Evolutionary conservation across 2,329 filamentous ascomycete species (phyloP), one percentile per base, ranked within the genome.

Genomic region (Thielaviopsis populi): DNA sequence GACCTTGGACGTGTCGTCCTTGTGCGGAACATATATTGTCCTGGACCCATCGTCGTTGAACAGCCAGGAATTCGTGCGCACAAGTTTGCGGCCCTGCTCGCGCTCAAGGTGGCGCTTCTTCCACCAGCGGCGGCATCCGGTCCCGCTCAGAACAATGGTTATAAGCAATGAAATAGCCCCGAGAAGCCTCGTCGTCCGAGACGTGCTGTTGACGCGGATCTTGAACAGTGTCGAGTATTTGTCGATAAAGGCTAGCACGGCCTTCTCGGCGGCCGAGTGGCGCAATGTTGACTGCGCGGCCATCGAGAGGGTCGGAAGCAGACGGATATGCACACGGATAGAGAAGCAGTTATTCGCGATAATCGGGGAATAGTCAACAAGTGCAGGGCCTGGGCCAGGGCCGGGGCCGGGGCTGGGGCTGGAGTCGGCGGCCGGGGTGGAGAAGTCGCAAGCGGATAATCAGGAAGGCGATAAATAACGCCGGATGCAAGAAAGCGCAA

Each of bases 1-100:
- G 59, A 99, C 92, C 74, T 95, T 95, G 68, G 91, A 88, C 1
- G 91, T 96, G 63, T 85, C 80, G 69, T 91, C 83, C 73, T 89
- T 90, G 74, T 96, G 94, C 1, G 92, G 91, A 33, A 99, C 94
- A 71, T 94, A 97, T 65, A 99, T 94, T 15, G 91, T 95, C 63
- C 94, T 82, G 59, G 90, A 92, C 60, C 94, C 94, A 78, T 97
- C 94, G 76, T 96, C 96, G 70, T 92, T 90, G 74, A 88, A 84
- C 67, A 97, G 79, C 70, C 91, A 95, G 40, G 92, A 97, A 75
- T 99, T 99, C 66, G 89, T 87, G 65, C 94, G 84, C 67, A 97
- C 78, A 62, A 99, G 80, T 68, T 88, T 87, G 67, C 83, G 80
- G 4, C 91, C 91, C 69, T 91, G 87, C 69, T 94, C 91, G 68